phyloP scores from a whole-genome alignment of 2,329 filamentous ascomycete genomes.

The Lachnellula hyalina region DNA sequence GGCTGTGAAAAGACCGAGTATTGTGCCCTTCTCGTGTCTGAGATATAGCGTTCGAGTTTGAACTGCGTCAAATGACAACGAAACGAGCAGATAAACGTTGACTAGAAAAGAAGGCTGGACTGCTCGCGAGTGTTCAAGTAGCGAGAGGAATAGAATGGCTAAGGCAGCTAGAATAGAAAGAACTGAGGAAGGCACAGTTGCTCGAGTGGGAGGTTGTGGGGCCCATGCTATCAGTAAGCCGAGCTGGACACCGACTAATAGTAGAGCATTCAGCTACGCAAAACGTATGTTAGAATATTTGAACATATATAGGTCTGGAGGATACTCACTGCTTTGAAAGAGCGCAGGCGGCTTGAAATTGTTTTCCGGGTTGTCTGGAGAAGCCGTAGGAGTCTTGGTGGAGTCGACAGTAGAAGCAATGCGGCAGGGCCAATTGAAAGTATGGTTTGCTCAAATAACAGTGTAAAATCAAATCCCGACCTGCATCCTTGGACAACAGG shows the following conservation, averaged over 20 bases:
- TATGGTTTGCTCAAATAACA: slow-evolving; percentile 17
- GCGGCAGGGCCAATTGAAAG: slow-evolving; percentile 13
- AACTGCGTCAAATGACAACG: slow-evolving; percentile 14
- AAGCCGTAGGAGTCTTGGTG: slow-evolving; percentile 7
- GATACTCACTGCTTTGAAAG: slow-evolving; percentile 8
- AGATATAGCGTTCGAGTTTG: slow-evolving; percentile 20
- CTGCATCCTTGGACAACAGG: slow-evolving; percentile 15
- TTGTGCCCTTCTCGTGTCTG: slow-evolving; percentile 18
- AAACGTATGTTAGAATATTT: neutral
- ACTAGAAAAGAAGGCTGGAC: slow-evolving; percentile 14
- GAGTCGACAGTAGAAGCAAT: slow-evolving; percentile 9
- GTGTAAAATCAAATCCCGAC: slow-evolving; percentile 19
- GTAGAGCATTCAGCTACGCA: slow-evolving; percentile 2
- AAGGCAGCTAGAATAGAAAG: slow-evolving; percentile 11
- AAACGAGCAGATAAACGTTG: slow-evolving; percentile 14
- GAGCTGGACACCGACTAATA: slow-evolving; percentile 10
- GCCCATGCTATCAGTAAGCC: slow-evolving; percentile 14
- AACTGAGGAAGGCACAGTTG: slow-evolving; percentile 21
- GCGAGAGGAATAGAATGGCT: slow-evolving; percentile 9
- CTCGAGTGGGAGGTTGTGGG: slow-evolving; percentile 3
- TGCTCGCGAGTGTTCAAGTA: slow-evolving; percentile 12
- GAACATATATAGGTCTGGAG: neutral
- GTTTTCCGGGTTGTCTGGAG: slow-evolving; percentile 10
- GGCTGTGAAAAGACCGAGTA: slow-evolving; percentile 15
- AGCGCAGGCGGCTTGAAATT: neutral